Evolutionary conservation across 2,329 filamentous ascomycete genomes (phyloP).

Genomic region (Botrytis elliptica): DNA sequence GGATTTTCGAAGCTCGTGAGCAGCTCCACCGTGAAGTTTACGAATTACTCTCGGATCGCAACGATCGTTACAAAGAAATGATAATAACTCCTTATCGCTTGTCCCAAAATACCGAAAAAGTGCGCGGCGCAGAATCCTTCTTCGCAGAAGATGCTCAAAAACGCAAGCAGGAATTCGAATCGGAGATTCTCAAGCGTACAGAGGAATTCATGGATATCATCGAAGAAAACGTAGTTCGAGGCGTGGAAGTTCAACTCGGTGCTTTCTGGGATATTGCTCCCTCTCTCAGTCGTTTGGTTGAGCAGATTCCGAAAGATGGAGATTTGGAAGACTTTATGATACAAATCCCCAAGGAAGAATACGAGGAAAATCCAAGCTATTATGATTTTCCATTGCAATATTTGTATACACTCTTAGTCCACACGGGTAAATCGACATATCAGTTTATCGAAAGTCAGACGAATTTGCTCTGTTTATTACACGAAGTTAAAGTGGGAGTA

Average conservation of each 20-base stretch:
- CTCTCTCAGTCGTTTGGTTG: slow-evolving; percentile 71
- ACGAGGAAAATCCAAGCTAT: slow-evolving; percentile 83
- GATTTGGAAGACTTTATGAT: slow-evolving; percentile 60
- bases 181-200: slow-evolving; percentile 69
- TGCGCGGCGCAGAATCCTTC: slow-evolving; percentile 75
- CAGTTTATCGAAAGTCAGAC: slow-evolving; percentile 96
- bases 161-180: slow-evolving; percentile 68
- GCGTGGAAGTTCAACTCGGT: slow-evolving; percentile 86
- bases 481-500: slow-evolving; percentile 82
- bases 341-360: slow-evolving; percentile 75
- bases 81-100: slow-evolving; percentile 77
- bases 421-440: slow-evolving; percentile 89
- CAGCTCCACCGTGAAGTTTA: slow-evolving; percentile 80
- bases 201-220: slow-evolving; percentile 76
- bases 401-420: slow-evolving; percentile 77
- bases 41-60: slow-evolving; percentile 79
- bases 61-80: slow-evolving; percentile 81
- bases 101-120: slow-evolving; percentile 74
- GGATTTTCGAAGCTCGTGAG: slow-evolving; percentile 95
- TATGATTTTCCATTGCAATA: slow-evolving; percentile 83
- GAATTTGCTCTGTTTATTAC: slow-evolving; percentile 83
- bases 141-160: slow-evolving; percentile 76
- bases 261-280: slow-evolving; percentile 99
- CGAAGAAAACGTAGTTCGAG: slow-evolving; percentile 80
- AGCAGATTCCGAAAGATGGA: slow-evolving; percentile 67